Percentiles rank a stretch among this genome's conserved stretches.
These are phyloP conservation scores for Ramularia endophylla DNA, from an alignment of 2,329 filamentous ascomycete species.

Conservation along the genomic window DNA sequence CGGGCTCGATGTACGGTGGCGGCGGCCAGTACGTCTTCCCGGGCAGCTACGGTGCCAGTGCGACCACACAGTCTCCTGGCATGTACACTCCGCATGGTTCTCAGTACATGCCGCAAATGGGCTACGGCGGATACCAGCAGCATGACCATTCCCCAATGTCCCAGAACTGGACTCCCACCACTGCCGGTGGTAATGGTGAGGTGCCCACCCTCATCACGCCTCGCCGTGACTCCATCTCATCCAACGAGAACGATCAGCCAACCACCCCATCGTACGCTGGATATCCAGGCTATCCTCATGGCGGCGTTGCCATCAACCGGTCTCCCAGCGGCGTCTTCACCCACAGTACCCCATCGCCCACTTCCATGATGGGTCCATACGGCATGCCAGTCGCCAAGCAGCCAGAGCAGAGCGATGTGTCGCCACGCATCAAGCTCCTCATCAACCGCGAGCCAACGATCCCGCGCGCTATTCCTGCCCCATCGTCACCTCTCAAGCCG, in stretches of 20 bases:
- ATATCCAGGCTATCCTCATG: conserved; percentile 34
- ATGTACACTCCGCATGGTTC: conserved; percentile 42
- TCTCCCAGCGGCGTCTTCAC: conserved; percentile 45
- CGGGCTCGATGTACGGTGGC: conserved; percentile 28
- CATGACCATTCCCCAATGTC: conserved; percentile 43
- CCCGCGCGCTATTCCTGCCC: conserved; percentile 83
- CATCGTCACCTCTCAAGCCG: conserved; percentile 78
- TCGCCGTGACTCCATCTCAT: conserved; percentile 47
- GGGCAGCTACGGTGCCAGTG: conserved; percentile 22
- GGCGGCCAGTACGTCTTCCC: conserved; percentile 30
- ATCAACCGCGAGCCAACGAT: conserved; percentile 69
- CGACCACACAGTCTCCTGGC: conserved; percentile 30
- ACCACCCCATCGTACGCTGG: conserved; percentile 43
- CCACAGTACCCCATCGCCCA: conserved; percentile 46
- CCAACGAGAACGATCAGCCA: conserved; percentile 48
- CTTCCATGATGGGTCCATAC: conserved; percentile 41
- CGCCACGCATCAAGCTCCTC: conserved; percentile 41
- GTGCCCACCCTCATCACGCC: conserved; percentile 47
- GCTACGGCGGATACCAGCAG: conserved; percentile 41
- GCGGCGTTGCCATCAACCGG: conserved; percentile 44
- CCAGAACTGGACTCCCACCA: conserved; percentile 39
- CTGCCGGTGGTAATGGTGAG: conserved; percentile 40
- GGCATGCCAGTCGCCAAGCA: conserved; percentile 35
- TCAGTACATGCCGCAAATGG: conserved; percentile 38
- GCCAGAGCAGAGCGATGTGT: conserved; percentile 35